Evolutionary conservation across 176 grass and related monocot species (phyloP).

Genomic region (maize (Zea mays)): DNA sequence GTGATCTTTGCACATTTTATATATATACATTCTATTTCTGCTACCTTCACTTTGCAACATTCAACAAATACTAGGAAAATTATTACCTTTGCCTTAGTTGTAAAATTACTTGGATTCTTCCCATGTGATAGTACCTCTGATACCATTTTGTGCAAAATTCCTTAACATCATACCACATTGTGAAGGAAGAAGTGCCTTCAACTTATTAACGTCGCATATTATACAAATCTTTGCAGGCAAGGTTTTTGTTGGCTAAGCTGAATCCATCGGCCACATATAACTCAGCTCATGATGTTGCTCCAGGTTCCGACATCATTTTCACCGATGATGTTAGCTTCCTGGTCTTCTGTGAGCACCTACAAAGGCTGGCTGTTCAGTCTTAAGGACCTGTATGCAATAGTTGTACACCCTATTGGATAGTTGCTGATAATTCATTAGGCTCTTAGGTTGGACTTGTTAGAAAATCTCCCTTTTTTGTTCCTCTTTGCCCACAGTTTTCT

Average conservation of each 20-base stretch:
- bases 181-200: background rate
- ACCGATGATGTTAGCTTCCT: conserved; percentile 97
- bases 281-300: conserved; percentile 70
- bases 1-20: conserved; percentile 27
- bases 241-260: conserved; percentile 92
- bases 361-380: conserved; percentile 93
- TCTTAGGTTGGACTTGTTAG: conserved; percentile 23
- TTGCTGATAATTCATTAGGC: conserved; percentile 36
- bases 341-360: conserved; percentile 96
- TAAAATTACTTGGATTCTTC: background rate
- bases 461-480: conserved; percentile 10
- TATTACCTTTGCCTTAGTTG: background rate
- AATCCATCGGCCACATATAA: conserved; percentile 98
- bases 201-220: background rate
- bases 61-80: background rate
- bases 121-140: background rate
- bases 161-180: background rate
- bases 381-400: conserved; percentile 45
- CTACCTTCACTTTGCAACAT: background rate
- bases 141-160: background rate
- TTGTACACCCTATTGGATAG: conserved; percentile 39
- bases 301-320: conserved; percentile 96
- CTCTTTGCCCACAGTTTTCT: conserved; percentile 26
- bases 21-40: conserved; percentile 20
- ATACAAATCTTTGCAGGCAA: conserved; percentile 58